Evolutionary conservation across 306 rosid genomes (phyloP), one percentile per base, ranked within the genome.

Genomic region (Heteromeles arbutifolia): DNA sequence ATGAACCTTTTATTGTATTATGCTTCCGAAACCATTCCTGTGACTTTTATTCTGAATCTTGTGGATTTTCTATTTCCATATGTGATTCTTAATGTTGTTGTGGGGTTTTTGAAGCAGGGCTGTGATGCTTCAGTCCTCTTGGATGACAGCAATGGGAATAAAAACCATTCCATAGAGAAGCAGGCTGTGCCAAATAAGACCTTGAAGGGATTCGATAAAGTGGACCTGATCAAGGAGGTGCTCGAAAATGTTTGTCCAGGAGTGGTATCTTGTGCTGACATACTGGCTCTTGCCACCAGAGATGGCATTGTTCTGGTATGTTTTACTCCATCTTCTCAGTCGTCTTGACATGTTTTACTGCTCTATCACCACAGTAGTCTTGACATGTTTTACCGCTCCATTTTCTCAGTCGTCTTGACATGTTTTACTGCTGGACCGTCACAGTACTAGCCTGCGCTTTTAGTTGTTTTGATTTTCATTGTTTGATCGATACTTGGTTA

Each of bases 131-230:
- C 89, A 5, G 48, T 83, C 44, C 85, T 83, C 24, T 71, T 80
- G 69, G 96, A 95, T 79, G 89, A 83, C 63, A 87, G 84, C 69
- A 25, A 78, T 58, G 85, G 84, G 44, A 74, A 81, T 34, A 31
- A 19, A 44, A 88, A 78, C 82, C 67, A 48, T 50, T 75, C 96
- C 0, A 67, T 67, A 70, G 97, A 93, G 86, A 93, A 79, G 86
- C 85, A 85, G 70, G 97, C 98, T n/a, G 52, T 83, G n/a, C 98
- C 98, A 4, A 93, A 93, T 75, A 85, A 19, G 73, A 80, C 81
- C 67, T 45, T 85, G 70, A 85, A 21, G 80, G 86, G 86, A 22
- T 85, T 85, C 24, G 76, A 77, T 3, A n/a, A 39, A 39, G 75
- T 85, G 3, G 84, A 82, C 54, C 14, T 1, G 67, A 82, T 85